Evolutionary conservation across 495 filamentous ascomycete genomes (phyloP).

Genomic region (Penicillium coffeae): DNA sequence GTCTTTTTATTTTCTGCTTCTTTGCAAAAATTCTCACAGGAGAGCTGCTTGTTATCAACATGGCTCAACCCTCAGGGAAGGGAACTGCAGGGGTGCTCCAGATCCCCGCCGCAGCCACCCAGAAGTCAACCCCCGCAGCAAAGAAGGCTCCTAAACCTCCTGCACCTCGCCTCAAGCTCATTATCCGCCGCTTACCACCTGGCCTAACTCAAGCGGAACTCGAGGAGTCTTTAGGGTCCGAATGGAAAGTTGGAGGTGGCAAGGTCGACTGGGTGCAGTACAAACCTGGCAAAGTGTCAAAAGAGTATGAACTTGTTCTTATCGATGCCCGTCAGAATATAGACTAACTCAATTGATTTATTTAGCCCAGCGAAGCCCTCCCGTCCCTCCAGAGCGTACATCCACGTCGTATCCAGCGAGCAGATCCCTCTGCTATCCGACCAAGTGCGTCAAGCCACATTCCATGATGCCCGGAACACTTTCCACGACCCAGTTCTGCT

Average conservation of each 20-base stretch:
- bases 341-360: constrained; percentile 12
- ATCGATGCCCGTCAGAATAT: constrained; percentile 4
- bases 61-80: constrained; percentile 24
- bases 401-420: constrained; percentile 63
- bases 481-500: constrained; percentile 63
- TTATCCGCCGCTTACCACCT: constrained; percentile 82
- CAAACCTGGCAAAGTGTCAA: constrained; percentile 78
- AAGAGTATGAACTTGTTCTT: constrained; percentile 56
- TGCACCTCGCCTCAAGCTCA: constrained; percentile 70
- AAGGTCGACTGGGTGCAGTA: constrained; percentile 82
- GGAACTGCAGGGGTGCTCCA: constrained; percentile 55
- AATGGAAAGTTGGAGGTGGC: constrained; percentile 73
- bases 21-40: not conserved
- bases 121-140: constrained; percentile 47
- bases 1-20: not conserved
- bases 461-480: constrained; percentile 71
- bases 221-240: constrained; percentile 65
- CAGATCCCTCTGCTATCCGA: constrained; percentile 61
- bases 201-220: constrained; percentile 81
- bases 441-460: constrained; percentile 57
- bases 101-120: constrained; percentile 52
- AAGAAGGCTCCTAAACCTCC: constrained; percentile 52
- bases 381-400: constrained; percentile 69
- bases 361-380: constrained; percentile 73
- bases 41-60: too few relatives aligned